Conservation (phyloP, 805 yeast genomes). For the Kuraishia hungarica region DNA sequence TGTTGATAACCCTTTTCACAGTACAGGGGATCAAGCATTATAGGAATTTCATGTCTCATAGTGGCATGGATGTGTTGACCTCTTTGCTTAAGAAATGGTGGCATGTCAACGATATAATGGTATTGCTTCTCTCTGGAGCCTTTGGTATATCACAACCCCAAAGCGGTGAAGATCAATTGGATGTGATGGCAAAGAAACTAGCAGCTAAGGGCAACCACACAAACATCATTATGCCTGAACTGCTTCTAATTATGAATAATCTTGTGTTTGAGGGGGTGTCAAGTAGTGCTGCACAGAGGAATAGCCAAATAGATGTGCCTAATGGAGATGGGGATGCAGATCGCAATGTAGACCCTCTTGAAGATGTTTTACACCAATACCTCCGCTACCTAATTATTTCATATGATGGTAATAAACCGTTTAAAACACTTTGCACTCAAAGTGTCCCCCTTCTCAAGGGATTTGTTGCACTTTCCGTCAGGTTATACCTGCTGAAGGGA, state of each 20-base stretch:
- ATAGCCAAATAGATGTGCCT: too few species aligned
- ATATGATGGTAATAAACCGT: not conserved
- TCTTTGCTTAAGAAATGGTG: constrained; percentile 38
- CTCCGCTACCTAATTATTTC: not conserved
- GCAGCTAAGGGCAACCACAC: constrained; percentile 10
- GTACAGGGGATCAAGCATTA: constrained; percentile 37
- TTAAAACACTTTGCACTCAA: not conserved
- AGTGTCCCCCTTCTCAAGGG: not conserved
- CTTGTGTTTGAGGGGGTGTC: constrained; percentile 5
- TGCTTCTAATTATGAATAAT: constrained; percentile 15
- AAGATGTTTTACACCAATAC: not conserved
- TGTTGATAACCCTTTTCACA: constrained; percentile 42
- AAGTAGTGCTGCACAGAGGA: not conserved
- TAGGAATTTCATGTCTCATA: constrained; percentile 38
- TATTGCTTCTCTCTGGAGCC: constrained; percentile 33
- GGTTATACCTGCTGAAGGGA: not conserved
- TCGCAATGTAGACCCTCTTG: not conserved
- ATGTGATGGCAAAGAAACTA: constrained; percentile 9
- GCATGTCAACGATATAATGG: constrained; percentile 34
- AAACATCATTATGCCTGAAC: constrained; percentile 33
- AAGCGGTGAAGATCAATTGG: constrained; percentile 8
- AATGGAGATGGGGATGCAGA: too few species aligned
- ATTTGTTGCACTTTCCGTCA: not conserved
- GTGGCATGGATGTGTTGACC: constrained; percentile 42
- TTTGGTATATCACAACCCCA: constrained; percentile 31